Evolutionary conservation across 2,329 filamentous ascomycete species (phyloP).

Genomic region (Epichloe gansuensis): DNA sequence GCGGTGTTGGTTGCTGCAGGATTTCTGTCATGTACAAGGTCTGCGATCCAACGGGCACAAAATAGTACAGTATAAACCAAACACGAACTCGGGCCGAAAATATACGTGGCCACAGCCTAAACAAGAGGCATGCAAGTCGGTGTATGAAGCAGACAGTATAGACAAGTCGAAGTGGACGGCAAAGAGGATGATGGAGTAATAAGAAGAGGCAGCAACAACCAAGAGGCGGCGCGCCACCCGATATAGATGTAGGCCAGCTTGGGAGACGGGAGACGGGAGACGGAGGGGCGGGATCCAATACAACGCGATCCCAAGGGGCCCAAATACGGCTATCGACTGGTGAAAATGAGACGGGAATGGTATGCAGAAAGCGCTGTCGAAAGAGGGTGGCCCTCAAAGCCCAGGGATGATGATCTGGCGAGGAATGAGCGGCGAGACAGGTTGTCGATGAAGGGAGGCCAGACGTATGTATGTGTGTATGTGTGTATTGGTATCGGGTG

Average conservation of each 20-base stretch:
- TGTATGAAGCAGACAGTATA: background rate
- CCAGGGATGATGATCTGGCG: constrained; percentile 20
- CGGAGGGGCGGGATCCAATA: constrained; percentile 5
- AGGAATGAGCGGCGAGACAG: constrained; percentile 28
- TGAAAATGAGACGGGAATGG: constrained; percentile 7
- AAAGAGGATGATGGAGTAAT: background rate
- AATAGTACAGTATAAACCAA: constrained; percentile 1
- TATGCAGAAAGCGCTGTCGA: constrained; percentile 7
- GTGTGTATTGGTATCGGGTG: background rate
- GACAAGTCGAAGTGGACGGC: background rate
- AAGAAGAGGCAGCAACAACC: background rate
- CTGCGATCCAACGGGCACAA: background rate
- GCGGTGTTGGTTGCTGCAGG: background rate
- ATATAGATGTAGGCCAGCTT: constrained; percentile 5
- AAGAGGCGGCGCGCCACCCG: background rate
- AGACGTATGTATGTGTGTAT: background rate
- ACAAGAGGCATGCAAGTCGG: background rate
- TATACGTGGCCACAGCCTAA: constrained; percentile 3
- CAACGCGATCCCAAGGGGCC: constrained; percentile 4
- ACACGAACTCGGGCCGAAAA: constrained; percentile 1
- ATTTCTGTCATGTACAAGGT: background rate
- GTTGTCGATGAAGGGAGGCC: constrained; percentile 8
- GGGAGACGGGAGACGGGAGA: background rate
- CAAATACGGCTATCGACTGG: background rate
- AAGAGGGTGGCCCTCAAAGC: constrained; percentile 12